A percentile compares a stretch with the other conserved stretches of the same genome.
phyloP scores from a whole-genome alignment of 768 basidiomycete species.

The Imleria badia region DNA sequence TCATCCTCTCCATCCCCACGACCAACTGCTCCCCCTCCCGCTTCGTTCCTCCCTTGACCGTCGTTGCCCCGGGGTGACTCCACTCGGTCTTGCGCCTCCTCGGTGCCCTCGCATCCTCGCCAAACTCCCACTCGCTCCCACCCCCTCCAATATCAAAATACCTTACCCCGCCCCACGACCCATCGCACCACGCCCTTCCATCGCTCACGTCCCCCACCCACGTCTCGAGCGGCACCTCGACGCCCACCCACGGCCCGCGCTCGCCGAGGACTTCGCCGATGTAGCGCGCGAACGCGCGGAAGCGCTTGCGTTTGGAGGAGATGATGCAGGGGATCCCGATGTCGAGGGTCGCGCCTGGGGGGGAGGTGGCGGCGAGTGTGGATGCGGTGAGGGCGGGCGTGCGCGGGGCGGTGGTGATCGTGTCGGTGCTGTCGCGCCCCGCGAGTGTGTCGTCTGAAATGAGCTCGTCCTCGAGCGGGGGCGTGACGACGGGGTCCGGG shows the following conservation, averaged over 20 bases:
- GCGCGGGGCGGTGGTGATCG: constrained; percentile 23
- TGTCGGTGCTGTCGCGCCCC: constrained; percentile 27
- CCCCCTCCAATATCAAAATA: constrained; percentile 76
- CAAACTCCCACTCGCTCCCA: constrained; percentile 65
- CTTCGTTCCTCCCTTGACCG: constrained; percentile 45
- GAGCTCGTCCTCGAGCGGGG: constrained; percentile 16
- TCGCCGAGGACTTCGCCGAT: constrained; percentile 87
- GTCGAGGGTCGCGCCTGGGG: constrained; percentile 67
- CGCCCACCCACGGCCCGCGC: constrained; percentile 84
- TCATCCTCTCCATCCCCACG: constrained; percentile 40
- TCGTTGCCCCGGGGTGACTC: constrained; percentile 33
- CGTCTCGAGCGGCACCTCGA: constrained; percentile 74
- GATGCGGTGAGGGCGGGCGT: constrained; percentile 24
- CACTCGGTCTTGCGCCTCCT: constrained; percentile 25
- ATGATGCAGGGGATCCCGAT: constrained; percentile 92
- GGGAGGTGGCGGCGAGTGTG: constrained; percentile 24
- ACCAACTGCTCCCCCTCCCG: constrained; percentile 56
- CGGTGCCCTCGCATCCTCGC: constrained; percentile 37
- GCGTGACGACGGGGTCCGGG: constrained; percentile 9
- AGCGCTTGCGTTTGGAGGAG: constrained; percentile 75
- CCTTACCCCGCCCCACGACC: constrained; percentile 74
- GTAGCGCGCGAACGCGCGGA: constrained; percentile 85
- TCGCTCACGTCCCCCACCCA: constrained; percentile 52
- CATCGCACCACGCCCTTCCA: constrained; percentile 85
- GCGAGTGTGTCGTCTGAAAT: constrained; percentile 19